Percentiles rank a stretch among this genome's conserved stretches.
phyloP scores from a whole-genome alignment of 805 yeast genomes.

The Zygosaccharomyces kombuchaensis region DNA sequence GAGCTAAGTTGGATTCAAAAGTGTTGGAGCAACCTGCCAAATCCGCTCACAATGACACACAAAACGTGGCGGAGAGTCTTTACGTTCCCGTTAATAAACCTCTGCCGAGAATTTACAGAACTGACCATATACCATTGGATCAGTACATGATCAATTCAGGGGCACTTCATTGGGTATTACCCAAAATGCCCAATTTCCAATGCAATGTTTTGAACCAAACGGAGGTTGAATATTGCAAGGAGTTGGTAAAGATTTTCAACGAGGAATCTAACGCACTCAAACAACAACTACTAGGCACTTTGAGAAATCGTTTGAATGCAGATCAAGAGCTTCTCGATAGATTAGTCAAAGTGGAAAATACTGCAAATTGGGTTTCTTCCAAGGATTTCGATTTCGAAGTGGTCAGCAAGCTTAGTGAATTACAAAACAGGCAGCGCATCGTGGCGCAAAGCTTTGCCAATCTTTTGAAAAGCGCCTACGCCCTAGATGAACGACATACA shows the following conservation, averaged over 20 bases:
- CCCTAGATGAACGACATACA: slow-evolving; percentile 6
- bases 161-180: slow-evolving; percentile 12
- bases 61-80: slow-evolving; percentile 14
- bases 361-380: slow-evolving; percentile 15
- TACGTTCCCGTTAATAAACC: slow-evolving; percentile 30
- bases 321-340: slow-evolving; percentile 19
- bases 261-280: slow-evolving; percentile 19
- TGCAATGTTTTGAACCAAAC: slow-evolving; percentile 15
- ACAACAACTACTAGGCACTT: slow-evolving; percentile 13
- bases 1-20: slow-evolving; percentile 14
- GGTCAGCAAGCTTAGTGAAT: slow-evolving; percentile 20
- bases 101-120: slow-evolving; percentile 26
- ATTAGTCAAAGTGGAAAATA: slow-evolving; percentile 24
- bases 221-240: slow-evolving; percentile 20
- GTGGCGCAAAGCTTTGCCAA: slow-evolving; percentile 21
- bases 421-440: slow-evolving; percentile 25
- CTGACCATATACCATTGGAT: slow-evolving; percentile 15
- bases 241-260: slow-evolving; percentile 19
- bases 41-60: neutral
- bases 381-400: slow-evolving; percentile 21
- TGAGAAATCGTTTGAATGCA: slow-evolving; percentile 19
- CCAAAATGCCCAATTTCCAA: slow-evolving; percentile 22
- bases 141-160: slow-evolving; percentile 16
- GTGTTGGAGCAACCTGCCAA: slow-evolving; percentile 6
- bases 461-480: slow-evolving; percentile 16